Evolutionary conservation across 345 rosid genomes (phyloP).

Genomic region (Eucalyptus erythrocorys): DNA sequence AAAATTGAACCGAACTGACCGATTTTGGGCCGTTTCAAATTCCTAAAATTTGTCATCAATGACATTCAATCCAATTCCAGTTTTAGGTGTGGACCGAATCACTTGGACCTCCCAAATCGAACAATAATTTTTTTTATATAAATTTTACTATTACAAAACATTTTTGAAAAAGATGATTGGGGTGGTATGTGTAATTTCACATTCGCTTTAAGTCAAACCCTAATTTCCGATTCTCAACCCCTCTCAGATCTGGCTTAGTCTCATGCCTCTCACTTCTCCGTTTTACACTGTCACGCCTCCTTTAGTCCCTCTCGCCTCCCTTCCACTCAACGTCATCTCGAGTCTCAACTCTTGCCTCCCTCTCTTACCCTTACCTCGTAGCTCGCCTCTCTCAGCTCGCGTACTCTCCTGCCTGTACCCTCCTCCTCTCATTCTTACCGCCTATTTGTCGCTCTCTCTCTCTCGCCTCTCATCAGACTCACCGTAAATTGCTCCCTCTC

Average conservation of each 20-base stretch:
- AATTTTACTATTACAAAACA: not conserved
- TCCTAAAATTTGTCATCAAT: not conserved
- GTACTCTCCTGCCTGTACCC: too few relatives aligned
- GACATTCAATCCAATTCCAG: not conserved
- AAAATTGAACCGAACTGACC: fast-evolving
- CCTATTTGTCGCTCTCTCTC: too few relatives aligned
- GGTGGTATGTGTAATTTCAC: not conserved
- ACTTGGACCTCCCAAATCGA: not conserved
- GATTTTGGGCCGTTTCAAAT: fast-evolving
- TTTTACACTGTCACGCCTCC: too few relatives aligned
- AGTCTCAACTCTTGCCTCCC: not conserved
- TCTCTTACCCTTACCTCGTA: not conserved
- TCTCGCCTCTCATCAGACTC: too few relatives aligned
- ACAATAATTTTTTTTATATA: not conserved
- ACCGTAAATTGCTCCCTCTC: not conserved
- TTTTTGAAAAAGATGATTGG: not conserved
- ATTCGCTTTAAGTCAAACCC: not conserved
- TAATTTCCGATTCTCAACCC: too few relatives aligned
- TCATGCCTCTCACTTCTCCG: too few relatives aligned
- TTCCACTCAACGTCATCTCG: not conserved
- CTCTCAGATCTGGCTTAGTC: too few relatives aligned
- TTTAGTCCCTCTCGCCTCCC: too few relatives aligned
- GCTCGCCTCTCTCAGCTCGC: too few relatives aligned
- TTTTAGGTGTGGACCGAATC: not conserved
- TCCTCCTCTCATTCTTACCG: too few relatives aligned